Evolutionary conservation across 371 early-diverging fungal genomes (phyloP).

Genomic region (Synchytrium microbalum): DNA sequence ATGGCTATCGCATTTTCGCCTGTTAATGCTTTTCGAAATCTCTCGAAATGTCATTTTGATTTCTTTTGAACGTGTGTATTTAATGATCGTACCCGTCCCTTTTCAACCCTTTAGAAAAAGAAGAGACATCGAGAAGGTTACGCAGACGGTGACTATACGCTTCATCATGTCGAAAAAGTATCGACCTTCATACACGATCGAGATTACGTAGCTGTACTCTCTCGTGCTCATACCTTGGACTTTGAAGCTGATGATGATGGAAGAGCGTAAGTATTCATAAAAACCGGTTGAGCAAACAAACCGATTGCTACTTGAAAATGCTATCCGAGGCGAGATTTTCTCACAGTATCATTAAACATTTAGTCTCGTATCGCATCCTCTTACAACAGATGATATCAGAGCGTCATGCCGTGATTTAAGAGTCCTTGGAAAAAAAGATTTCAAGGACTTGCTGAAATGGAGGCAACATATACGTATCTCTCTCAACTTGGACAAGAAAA

Average conservation of each 20-base stretch:
- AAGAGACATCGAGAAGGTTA: conserved; percentile 92
- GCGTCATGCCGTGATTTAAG: conserved; percentile 77
- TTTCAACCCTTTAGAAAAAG: conserved; percentile 46
- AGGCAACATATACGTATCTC: conserved; percentile 59
- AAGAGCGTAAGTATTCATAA: conserved; percentile 4
- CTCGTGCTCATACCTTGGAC: conserved; percentile 59
- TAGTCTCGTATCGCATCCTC: conserved; percentile 39
- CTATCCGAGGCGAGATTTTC: conserved; percentile 6
- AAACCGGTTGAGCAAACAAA: not conserved
- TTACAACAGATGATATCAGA: conserved; percentile 75
- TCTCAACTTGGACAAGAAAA: conserved; percentile 38
- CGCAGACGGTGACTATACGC: conserved; percentile 86
- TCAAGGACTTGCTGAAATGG: conserved; percentile 85
- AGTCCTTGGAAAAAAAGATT: conserved; percentile 88
- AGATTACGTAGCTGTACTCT: conserved; percentile 73
- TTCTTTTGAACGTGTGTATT: not conserved
- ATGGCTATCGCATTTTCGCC: not conserved
- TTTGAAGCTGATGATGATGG: conserved; percentile 55
- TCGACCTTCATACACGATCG: conserved; percentile 68
- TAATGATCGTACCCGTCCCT: not conserved
- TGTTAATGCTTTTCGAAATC: conserved; percentile 6
- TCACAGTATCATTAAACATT: conserved; percentile 6
- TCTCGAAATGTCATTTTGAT: not conserved
- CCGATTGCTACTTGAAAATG: not conserved
- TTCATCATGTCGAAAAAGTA: conserved; percentile 61